phyloP scores from a whole-genome alignment of 345 rosid species.

The Linum lewisii region DNA sequence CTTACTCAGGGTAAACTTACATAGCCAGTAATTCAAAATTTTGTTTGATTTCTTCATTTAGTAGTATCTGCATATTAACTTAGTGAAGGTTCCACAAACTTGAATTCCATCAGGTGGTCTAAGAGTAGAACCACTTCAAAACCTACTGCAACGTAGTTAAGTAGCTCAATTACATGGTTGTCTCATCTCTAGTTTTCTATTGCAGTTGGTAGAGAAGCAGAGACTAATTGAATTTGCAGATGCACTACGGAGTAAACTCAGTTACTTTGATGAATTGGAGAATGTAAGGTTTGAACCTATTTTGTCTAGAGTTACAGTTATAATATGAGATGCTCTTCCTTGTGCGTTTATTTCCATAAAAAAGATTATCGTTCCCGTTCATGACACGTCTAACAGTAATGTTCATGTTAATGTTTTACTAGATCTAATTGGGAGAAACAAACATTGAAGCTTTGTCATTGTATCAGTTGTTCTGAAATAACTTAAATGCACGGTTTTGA shows the following conservation, averaged over 20 bases:
- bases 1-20: no score
- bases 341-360: neutral
- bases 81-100: neutral
- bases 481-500: constrained; percentile 10
- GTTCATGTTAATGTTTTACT: neutral
- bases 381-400: neutral
- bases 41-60: neutral
- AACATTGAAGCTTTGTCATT: neutral
- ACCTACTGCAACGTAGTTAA: neutral
- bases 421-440: no score
- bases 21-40: neutral
- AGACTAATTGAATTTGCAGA: constrained; percentile 83
- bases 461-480: constrained; percentile 1
- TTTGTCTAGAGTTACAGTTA: constrained; percentile 20
- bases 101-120: neutral
- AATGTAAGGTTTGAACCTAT: constrained; percentile 80
- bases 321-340: constrained; percentile 5
- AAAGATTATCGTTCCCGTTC: neutral
- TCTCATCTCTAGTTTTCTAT: constrained; percentile 13
- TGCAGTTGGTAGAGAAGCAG: constrained; percentile 81
- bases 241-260: constrained; percentile 89
- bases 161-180: neutral
- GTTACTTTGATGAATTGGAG: constrained; percentile 98
- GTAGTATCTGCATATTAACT: neutral
- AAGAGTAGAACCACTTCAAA: neutral